A percentile compares a stretch with the other conserved stretches of the same genome.
These are phyloP conservation scores for Blastobotrys terrestris DNA, from an alignment of 805 yeast species.

Conservation along the genomic window DNA sequence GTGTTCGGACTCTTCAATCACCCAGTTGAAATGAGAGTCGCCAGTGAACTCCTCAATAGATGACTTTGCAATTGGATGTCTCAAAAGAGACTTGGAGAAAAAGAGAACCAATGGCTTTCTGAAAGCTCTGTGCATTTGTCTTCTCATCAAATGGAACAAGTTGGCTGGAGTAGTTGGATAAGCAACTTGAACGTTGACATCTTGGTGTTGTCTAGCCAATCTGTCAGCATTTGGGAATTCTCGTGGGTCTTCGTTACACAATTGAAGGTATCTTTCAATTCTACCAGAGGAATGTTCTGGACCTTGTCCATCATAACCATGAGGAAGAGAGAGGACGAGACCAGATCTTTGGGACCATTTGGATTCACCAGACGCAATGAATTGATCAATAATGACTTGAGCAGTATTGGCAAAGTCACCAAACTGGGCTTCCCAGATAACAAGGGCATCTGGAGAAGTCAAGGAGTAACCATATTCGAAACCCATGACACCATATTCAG, in stretches of 20 bases:
- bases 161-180: slow-evolving; percentile 98
- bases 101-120: slow-evolving; percentile 74
- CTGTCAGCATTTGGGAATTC: slow-evolving; percentile 84
- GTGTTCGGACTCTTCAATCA: slow-evolving; percentile 85
- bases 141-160: slow-evolving; percentile 91
- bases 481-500: slow-evolving; percentile 99
- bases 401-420: slow-evolving; percentile 99
- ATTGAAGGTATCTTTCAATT: slow-evolving; percentile 91
- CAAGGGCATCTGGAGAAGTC: slow-evolving; percentile 94
- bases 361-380: slow-evolving; percentile 92
- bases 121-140: slow-evolving; percentile 99
- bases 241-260: slow-evolving; percentile 95
- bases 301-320: slow-evolving; percentile 99
- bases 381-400: slow-evolving; percentile 95
- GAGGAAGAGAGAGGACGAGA: slow-evolving; percentile 89
- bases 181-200: slow-evolving; percentile 94
- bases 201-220: slow-evolving; percentile 96
- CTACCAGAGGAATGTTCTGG: slow-evolving; percentile 99
- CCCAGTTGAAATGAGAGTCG: slow-evolving; percentile 90
- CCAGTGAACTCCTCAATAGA: slow-evolving; percentile 76
- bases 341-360: slow-evolving; percentile 99
- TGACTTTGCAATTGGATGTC: slow-evolving; percentile 98
- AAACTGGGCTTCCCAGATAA: slow-evolving; percentile 99
- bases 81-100: slow-evolving; percentile 88
- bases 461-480: slow-evolving; percentile 98